These are phyloP conservation scores for Gaeumannomyces sp. DNA, from an alignment of 2,329 filamentous ascomycete genomes.

Conservation along the genomic window DNA sequence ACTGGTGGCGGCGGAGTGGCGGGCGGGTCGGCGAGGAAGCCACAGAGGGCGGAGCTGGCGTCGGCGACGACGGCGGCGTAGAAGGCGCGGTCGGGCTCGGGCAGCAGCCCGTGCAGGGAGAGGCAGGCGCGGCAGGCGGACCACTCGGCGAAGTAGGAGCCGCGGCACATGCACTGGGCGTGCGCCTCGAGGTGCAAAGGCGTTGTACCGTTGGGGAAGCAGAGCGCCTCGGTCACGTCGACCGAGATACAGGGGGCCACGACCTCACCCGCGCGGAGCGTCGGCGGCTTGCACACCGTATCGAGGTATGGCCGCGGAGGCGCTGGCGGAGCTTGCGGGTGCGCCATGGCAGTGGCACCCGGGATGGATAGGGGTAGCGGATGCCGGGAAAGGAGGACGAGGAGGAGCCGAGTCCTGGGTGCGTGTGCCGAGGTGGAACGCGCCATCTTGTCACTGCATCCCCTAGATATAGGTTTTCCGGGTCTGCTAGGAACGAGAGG, in stretches of 20 bases:
- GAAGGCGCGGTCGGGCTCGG: conserved; percentile 25
- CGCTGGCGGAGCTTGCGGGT: background rate
- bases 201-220: conserved; percentile 26
- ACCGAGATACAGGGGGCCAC: conserved; percentile 28
- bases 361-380: conserved; percentile 6
- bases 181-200: conserved; percentile 22
- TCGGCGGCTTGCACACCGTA: conserved; percentile 19
- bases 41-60: conserved; percentile 30
- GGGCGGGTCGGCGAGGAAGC: conserved; percentile 10
- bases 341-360: background rate
- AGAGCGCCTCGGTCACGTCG: conserved; percentile 27
- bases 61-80: conserved; percentile 27
- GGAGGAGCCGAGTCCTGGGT: background rate
- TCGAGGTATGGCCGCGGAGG: conserved; percentile 17
- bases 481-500: background rate
- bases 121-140: conserved; percentile 34
- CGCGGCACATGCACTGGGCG: conserved; percentile 31
- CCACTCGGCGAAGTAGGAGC: conserved; percentile 37
- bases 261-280: conserved; percentile 15
- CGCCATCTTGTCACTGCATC: background rate
- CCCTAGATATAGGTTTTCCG: background rate
- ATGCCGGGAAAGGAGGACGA: background rate
- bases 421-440: too few species aligned
- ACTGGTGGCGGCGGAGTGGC: conserved; percentile 27
- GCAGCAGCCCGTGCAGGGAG: conserved; percentile 31